Base-by-base conservation (phyloP, 495 filamentous ascomycete genomes). In the Xylaria flabelliformis region DNA sequence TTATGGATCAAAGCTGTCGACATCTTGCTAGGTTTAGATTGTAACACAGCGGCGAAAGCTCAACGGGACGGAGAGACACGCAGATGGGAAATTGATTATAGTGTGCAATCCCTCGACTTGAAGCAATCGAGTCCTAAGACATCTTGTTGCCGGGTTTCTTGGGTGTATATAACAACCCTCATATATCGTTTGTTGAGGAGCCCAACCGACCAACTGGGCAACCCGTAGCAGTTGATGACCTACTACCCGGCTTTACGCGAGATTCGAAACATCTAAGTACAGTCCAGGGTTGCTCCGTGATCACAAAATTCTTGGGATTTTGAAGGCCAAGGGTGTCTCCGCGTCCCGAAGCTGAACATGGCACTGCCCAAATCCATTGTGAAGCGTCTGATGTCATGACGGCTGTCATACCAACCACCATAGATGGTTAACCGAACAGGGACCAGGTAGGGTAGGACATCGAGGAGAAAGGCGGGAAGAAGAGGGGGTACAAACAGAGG, bases 401-500 rank as follows among this genome's bases (percentile, higher is more conserved):
- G 61, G 64, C 72, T 73, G 67, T 70, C 70, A 63, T 72, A 63
- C 69, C 68, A 72, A 51, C 44, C 44, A 72, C 66, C 56, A 58
- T 59, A 75, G 48, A 69, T 67, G 48, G 61, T 62, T 70, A 75
- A 70, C 77, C 72, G 66, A 71, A 73, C 59, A 70, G 67, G 72
- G 39, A 69, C 68, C 65, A 19, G 21, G 50, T 29, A 68, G 59
- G 64, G 65, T 46, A 42, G 67, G 72, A 55, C 63, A 29, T 56
- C 65, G 53, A 72, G 67, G 58, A 74, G 74, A 73, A 76, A 71
- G 69, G 73, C 29, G 72, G 67, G 74, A 64, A 59, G 39, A 39
- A 44, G 46, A 53, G 71, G 70, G 74, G 62, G 64, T 53, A 78
- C 75, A 79, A 75, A 75, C 75, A 71, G 39, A 74, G 53, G 42